phyloP scores from a whole-genome alignment of 2,329 filamentous ascomycete genomes.

The Hymenoscyphus scutula region DNA sequence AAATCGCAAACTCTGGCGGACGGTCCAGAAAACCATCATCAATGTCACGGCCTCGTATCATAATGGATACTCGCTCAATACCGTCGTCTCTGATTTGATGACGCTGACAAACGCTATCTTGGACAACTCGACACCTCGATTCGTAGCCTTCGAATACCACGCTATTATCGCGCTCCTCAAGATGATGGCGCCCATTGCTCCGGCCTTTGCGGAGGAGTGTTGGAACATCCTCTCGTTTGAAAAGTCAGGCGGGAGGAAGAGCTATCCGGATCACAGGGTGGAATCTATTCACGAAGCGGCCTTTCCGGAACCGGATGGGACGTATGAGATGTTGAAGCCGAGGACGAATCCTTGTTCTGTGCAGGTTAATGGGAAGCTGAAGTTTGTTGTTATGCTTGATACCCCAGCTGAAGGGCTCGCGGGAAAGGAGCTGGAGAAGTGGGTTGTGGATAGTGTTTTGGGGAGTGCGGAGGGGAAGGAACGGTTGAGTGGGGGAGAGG shows the following conservation, averaged over 20 bases:
- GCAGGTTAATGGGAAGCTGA: slow-evolving; percentile 77
- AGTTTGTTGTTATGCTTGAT: slow-evolving; percentile 64
- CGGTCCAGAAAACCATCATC: slow-evolving; percentile 64
- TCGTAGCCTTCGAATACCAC: slow-evolving; percentile 34
- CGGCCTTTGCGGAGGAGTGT: slow-evolving; percentile 77
- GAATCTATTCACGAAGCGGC: slow-evolving; percentile 43
- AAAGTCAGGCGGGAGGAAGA: not conserved
- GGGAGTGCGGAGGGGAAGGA: slow-evolving; percentile 57
- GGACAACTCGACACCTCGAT: slow-evolving; percentile 31
- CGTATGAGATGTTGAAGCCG: slow-evolving; percentile 49
- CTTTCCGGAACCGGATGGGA: slow-evolving; percentile 60
- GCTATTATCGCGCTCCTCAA: slow-evolving; percentile 59
- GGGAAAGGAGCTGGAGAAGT: slow-evolving; percentile 50
- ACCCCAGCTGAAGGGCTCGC: slow-evolving; percentile 44
- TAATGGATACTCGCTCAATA: slow-evolving; percentile 75
- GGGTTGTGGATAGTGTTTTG: slow-evolving; percentile 61
- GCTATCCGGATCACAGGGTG: not conserved
- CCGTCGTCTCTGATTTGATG: slow-evolving; percentile 79
- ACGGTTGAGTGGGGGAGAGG: slow-evolving; percentile 38
- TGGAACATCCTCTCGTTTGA: slow-evolving; percentile 56
- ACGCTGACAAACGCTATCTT: slow-evolving; percentile 69
- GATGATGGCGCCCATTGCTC: slow-evolving; percentile 76
- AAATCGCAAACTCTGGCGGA: slow-evolving; percentile 53
- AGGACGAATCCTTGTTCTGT: slow-evolving; percentile 60
- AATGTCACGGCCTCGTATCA: slow-evolving; percentile 68